phyloP scores from a whole-genome alignment of 345 rosid species.

The Heritiera littoralis region DNA sequence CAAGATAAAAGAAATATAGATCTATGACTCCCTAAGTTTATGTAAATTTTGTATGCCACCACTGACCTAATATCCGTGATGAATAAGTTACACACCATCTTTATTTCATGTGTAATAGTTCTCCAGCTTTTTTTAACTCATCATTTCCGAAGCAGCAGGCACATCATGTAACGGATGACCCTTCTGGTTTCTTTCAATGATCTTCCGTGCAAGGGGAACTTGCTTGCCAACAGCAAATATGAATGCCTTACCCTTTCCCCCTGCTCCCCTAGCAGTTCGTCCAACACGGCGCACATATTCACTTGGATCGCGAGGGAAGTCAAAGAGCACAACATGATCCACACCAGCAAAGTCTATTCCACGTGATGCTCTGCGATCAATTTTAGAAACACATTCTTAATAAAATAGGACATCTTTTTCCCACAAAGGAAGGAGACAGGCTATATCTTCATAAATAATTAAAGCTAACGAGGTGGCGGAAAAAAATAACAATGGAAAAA shows the following conservation, averaged over 20 bases:
- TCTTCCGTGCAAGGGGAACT: slow-evolving; percentile 67
- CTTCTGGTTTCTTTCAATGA: slow-evolving; percentile 73
- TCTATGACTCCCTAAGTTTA: not conserved
- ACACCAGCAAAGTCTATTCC: slow-evolving; percentile 85
- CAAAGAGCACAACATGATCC: slow-evolving; percentile 82
- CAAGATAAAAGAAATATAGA: not conserved
- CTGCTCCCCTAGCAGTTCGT: slow-evolving; percentile 93
- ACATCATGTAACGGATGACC: slow-evolving; percentile 94
- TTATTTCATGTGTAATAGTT: not conserved
- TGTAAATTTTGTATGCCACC: not conserved
- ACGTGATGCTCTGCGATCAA: slow-evolving; percentile 71
- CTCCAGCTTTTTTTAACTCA: slow-evolving; percentile 19
- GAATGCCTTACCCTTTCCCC: slow-evolving; percentile 86
- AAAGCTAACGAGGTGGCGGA: not conserved
- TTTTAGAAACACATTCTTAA: slow-evolving; percentile 16
- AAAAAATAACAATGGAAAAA: not conserved
- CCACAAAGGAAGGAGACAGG: not conserved
- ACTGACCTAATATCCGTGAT: not conserved
- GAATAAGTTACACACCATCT: no score
- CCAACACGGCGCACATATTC: slow-evolving; percentile 95
- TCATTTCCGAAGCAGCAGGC: slow-evolving; percentile 71
- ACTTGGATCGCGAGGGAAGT: slow-evolving; percentile 90
- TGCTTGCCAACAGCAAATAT: slow-evolving; percentile 89
- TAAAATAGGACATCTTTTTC: not conserved
- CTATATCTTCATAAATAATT: not conserved